These are phyloP conservation scores for Metschnikowia noctiluminum DNA, from an alignment of 805 yeast species.

Conservation along the genomic window DNA sequence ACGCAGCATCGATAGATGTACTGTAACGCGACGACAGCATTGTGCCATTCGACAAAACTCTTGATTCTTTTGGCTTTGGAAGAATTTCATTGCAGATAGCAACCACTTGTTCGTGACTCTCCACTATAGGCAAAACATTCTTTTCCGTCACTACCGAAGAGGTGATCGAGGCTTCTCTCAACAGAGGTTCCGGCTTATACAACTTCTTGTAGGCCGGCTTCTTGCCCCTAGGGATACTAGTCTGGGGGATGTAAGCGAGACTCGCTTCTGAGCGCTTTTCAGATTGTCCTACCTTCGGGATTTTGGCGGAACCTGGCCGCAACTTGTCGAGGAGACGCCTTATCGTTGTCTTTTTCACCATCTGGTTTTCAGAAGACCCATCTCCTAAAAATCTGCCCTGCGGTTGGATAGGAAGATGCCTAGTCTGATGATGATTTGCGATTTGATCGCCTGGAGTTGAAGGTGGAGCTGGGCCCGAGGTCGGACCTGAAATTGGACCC, in stretches of 20 bases:
- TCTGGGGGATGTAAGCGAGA: slow-evolving; percentile 14
- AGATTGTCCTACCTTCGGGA: neutral
- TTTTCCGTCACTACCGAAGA: slow-evolving; percentile 1
- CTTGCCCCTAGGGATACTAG: slow-evolving; percentile 25
- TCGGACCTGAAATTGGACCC: too few species aligned
- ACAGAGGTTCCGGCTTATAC: slow-evolving; percentile 25
- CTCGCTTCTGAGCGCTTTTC: neutral
- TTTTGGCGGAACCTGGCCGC: neutral
- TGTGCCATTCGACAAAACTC: slow-evolving; percentile 4
- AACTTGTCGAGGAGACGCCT: slow-evolving; percentile 1
- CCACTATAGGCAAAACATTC: neutral
- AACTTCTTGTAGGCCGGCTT: slow-evolving; percentile 20
- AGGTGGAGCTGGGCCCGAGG: too few species aligned
- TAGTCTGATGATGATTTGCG: too few species aligned
- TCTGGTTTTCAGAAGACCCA: too few species aligned
- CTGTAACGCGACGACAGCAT: slow-evolving; percentile 12
- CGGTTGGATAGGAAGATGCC: too few species aligned
- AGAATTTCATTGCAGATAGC: neutral
- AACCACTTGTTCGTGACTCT: neutral
- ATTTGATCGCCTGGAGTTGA: too few species aligned
- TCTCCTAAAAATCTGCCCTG: too few species aligned
- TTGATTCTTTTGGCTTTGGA: neutral
- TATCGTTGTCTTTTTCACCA: neutral
- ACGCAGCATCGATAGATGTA: slow-evolving; percentile 9
- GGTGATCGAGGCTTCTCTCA: slow-evolving; percentile 13